These are phyloP conservation scores for Penicillium canariense DNA, from an alignment of 495 filamentous ascomycete species.

Conservation along the genomic window DNA sequence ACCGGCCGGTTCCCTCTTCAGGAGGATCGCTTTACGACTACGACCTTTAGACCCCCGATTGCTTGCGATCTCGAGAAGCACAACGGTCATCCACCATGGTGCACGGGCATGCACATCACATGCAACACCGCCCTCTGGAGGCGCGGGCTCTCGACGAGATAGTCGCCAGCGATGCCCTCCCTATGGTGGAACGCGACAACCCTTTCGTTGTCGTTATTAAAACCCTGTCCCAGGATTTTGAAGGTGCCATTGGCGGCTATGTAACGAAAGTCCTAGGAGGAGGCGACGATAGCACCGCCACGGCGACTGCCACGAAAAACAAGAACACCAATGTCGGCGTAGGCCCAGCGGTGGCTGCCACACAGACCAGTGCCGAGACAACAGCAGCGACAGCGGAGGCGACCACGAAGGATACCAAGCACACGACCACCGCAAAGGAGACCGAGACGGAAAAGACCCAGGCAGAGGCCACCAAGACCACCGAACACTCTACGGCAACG, in stretches of 20 bases:
- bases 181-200: conserved; percentile 17
- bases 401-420: conserved; percentile 3
- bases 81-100: conserved; percentile 18
- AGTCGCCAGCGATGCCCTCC: background rate
- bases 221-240: conserved; percentile 14
- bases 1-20: conserved; percentile 10
- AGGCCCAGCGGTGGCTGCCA: conserved; percentile 20
- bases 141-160: conserved; percentile 15
- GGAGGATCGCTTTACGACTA: conserved; percentile 4
- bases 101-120: conserved; percentile 31
- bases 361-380: conserved; percentile 6
- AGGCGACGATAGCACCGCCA: conserved; percentile 3
- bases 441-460: conserved; percentile 1
- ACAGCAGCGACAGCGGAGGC: conserved; percentile 9
- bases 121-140: conserved; percentile 20
- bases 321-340: conserved; percentile 13
- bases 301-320: conserved; percentile 2
- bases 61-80: background rate
- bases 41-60: background rate
- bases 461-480: background rate
- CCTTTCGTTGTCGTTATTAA: conserved; percentile 21
- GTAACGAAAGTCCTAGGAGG: background rate
- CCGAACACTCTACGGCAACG: background rate
- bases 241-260: conserved; percentile 15
- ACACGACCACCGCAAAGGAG: too few relatives aligned